Evolutionary conservation across 2,329 filamentous ascomycete genomes (phyloP).

Genomic region (Simplicillium sp.): DNA sequence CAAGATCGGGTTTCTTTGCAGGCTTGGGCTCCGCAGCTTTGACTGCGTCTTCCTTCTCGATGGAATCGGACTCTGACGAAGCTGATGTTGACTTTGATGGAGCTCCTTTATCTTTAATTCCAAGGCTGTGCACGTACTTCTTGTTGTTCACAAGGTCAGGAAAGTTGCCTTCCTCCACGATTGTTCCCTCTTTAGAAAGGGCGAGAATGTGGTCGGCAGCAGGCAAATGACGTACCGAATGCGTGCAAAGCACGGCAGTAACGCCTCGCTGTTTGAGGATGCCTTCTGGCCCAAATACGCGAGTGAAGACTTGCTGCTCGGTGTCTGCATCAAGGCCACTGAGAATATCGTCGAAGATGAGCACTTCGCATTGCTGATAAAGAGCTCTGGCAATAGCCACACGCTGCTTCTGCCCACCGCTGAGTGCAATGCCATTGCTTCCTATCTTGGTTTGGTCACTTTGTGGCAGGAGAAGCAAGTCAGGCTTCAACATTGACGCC

Average conservation of each 20-base stretch:
- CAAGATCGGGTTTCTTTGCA: background rate
- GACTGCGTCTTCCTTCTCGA: too few relatives aligned
- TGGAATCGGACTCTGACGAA: background rate
- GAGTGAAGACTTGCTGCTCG: slow-evolving; percentile 22
- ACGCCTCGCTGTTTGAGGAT: slow-evolving; percentile 18
- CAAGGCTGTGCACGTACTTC: slow-evolving; percentile 28
- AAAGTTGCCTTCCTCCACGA: slow-evolving; percentile 30
- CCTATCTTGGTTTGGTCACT: slow-evolving; percentile 28
- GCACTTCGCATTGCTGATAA: slow-evolving; percentile 8
- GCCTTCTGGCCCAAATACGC: slow-evolving; percentile 19
- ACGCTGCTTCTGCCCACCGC: slow-evolving; percentile 30
- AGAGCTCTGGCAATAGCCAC: slow-evolving; percentile 15
- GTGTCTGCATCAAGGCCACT: slow-evolving; percentile 24
- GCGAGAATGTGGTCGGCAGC: slow-evolving; percentile 37
- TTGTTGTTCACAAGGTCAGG: slow-evolving; percentile 17
- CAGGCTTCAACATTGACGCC: slow-evolving; percentile 9
- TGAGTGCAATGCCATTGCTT: slow-evolving; percentile 29
- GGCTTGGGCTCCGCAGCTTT: too few relatives aligned
- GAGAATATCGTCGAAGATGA: slow-evolving; percentile 19
- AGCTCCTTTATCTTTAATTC: slow-evolving; percentile 14
- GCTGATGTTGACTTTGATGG: background rate
- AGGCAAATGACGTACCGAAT: slow-evolving; percentile 20
- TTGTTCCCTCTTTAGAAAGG: slow-evolving; percentile 20
- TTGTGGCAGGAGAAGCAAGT: slow-evolving; percentile 16
- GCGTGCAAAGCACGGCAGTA: slow-evolving; percentile 31